These are phyloP conservation scores for Arabis hirsuta DNA, from an alignment of 345 rosid genomes.

Conservation along the genomic window DNA sequence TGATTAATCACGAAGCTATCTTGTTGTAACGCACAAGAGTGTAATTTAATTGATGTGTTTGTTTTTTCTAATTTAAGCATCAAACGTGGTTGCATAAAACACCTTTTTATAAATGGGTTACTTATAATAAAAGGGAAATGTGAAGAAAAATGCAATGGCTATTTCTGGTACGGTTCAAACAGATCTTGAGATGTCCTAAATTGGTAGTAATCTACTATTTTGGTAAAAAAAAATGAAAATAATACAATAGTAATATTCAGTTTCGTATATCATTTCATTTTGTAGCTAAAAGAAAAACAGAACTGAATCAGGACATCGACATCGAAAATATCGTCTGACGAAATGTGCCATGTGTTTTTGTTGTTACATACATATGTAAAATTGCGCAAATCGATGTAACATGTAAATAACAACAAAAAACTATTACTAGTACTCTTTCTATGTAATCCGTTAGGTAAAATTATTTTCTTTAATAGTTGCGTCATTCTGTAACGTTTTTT, in stretches of 20 bases:
- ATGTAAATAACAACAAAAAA: neutral
- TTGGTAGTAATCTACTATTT: slow-evolving; percentile 18
- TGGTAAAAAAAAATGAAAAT: neutral
- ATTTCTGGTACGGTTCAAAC: slow-evolving; percentile 30
- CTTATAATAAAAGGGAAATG: slow-evolving; percentile 8
- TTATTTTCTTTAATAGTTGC: neutral
- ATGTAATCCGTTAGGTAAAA: too few relatives aligned
- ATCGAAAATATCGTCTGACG: slow-evolving; percentile 38
- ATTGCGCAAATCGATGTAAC: slow-evolving; percentile 26
- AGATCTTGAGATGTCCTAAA: slow-evolving; percentile 15
- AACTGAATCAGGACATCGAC: slow-evolving; percentile 32
- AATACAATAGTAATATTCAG: too few relatives aligned
- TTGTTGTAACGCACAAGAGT: slow-evolving; percentile 31
- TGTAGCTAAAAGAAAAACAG: slow-evolving; percentile 24
- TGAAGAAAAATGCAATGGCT: slow-evolving; percentile 33
- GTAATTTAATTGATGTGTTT: slow-evolving; percentile 9
- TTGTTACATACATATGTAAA: slow-evolving; percentile 18
- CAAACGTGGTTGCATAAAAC: slow-evolving; percentile 37
- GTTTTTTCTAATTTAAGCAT: slow-evolving; percentile 25
- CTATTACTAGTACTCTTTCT: too few relatives aligned
- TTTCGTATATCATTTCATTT: neutral
- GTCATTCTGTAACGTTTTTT: neutral
- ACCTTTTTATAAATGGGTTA: slow-evolving; percentile 25
- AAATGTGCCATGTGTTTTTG: slow-evolving; percentile 42
- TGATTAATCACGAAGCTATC: slow-evolving; percentile 17